phyloP scores from a whole-genome alignment of 2,329 filamentous ascomycete species.

The Alternaria postmessia region DNA sequence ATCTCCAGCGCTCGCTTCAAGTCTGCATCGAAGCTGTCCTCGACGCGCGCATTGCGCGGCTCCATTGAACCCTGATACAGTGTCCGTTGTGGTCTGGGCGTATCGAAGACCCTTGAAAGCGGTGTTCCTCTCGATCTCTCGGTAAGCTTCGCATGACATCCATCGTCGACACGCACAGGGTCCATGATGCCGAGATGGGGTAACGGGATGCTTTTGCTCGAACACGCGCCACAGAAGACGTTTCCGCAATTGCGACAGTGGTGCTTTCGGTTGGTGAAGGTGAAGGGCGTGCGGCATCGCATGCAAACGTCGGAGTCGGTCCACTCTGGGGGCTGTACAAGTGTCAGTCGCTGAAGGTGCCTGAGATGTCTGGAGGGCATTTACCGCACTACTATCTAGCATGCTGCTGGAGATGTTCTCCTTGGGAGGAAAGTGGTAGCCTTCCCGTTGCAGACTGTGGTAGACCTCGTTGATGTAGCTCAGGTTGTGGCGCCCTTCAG shows the following conservation, averaged over 20 bases:
- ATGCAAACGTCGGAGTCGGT: conserved; percentile 98
- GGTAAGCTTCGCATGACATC: conserved; percentile 88
- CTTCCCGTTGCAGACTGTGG: conserved; percentile 79
- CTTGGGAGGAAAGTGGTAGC: conserved; percentile 87
- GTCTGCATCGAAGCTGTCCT: conserved; percentile 93
- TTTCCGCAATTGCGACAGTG: conserved; percentile 98
- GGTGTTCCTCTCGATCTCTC: conserved; percentile 67
- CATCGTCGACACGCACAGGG: conserved; percentile 92
- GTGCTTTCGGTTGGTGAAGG: conserved; percentile 97
- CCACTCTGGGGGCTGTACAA: conserved; percentile 87
- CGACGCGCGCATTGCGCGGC: conserved; percentile 84
- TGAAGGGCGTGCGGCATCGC: conserved; percentile 94
- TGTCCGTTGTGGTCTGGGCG: conserved; percentile 66
- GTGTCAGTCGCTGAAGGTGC: conserved; percentile 1
- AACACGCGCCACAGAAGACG: conserved; percentile 96
- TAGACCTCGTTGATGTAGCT: conserved; percentile 91
- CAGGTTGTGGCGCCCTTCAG: conserved; percentile 83
- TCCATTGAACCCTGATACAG: conserved; percentile 78
- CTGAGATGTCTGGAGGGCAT: conserved; percentile 44
- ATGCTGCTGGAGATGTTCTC: conserved; percentile 92
- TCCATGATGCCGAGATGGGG: conserved; percentile 93
- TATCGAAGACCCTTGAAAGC: conserved; percentile 56
- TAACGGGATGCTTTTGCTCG: conserved; percentile 83
- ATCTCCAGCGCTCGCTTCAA: conserved; percentile 92
- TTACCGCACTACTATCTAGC: conserved; percentile 93